phyloP scores from a whole-genome alignment of 192 early-diverging fungal species.

The Nowakowskiella sp. region DNA sequence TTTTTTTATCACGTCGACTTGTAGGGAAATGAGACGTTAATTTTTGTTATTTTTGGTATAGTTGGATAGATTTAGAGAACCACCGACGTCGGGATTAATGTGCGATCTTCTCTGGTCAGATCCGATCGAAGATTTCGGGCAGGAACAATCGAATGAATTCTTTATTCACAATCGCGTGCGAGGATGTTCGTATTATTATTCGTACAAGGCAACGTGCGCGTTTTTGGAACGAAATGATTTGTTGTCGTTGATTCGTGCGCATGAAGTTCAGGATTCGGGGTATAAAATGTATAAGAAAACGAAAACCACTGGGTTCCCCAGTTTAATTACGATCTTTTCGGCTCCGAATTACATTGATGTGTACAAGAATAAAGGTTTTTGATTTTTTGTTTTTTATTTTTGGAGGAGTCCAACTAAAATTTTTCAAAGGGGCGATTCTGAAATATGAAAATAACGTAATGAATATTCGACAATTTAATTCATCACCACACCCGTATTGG shows the following conservation, averaged over 20 bases:
- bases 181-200: constrained; percentile 77
- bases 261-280: constrained; percentile 78
- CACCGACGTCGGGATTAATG: constrained; percentile 72
- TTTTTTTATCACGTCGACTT: not conserved
- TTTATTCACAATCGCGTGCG: constrained; percentile 74
- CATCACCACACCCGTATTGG: constrained; percentile 83
- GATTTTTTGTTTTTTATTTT: constrained; percentile 7
- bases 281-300: constrained; percentile 81
- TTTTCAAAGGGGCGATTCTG: constrained; percentile 55
- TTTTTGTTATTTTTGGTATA: too few species aligned
- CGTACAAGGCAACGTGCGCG: constrained; percentile 66
- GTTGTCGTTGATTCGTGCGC: constrained; percentile 74
- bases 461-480: constrained; percentile 80
- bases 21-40: not conserved
- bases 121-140: constrained; percentile 75
- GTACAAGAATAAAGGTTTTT: constrained; percentile 70
- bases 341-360: constrained; percentile 82
- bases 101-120: constrained; percentile 78
- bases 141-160: constrained; percentile 61
- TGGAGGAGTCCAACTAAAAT: not conserved
- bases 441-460: constrained; percentile 87
- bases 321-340: constrained; percentile 79
- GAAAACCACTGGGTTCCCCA: constrained; percentile 68
- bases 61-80: constrained; percentile 71
- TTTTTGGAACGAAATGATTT: constrained; percentile 75